These are phyloP conservation scores for Umbelopsis sp. DNA, from an alignment of 192 early-diverging fungal species.

Conservation along the genomic window DNA sequence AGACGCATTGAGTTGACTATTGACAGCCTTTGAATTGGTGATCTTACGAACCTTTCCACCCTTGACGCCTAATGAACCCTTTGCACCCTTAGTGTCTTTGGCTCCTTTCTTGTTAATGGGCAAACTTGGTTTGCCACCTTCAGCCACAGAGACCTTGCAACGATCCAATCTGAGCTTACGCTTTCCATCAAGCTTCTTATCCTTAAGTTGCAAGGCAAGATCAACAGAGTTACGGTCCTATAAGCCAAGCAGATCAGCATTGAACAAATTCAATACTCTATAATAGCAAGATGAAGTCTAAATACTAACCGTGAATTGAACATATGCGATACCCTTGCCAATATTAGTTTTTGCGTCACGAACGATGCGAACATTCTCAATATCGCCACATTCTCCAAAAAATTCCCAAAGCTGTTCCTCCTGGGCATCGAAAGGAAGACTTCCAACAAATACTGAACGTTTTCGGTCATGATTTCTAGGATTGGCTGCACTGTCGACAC, in stretches of 20 bases:
- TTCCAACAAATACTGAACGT: slow-evolving; percentile 76
- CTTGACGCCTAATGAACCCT: slow-evolving; percentile 38
- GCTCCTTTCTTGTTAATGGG: slow-evolving; percentile 2
- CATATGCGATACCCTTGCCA: slow-evolving; percentile 94
- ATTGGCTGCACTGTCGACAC: slow-evolving; percentile 71
- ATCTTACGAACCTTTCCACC: slow-evolving; percentile 35
- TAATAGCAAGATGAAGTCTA: neutral
- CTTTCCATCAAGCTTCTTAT: slow-evolving; percentile 64
- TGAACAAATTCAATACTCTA: neutral
- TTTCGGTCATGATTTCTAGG: slow-evolving; percentile 67
- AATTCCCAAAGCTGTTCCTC: slow-evolving; percentile 74
- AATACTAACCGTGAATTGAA: slow-evolving; percentile 67
- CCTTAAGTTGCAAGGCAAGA: slow-evolving; percentile 78
- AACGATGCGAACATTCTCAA: slow-evolving; percentile 83
- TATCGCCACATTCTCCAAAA: slow-evolving; percentile 67
- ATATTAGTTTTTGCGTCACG: slow-evolving; percentile 83
- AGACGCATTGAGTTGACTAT: slow-evolving; percentile 12
- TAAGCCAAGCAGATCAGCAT: neutral
- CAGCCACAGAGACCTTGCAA: slow-evolving; percentile 34
- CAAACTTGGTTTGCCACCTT: slow-evolving; percentile 26
- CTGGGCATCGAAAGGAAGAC: slow-evolving; percentile 69
- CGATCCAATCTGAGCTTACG: slow-evolving; percentile 62
- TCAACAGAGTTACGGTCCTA: slow-evolving; percentile 71
- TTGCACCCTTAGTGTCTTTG: slow-evolving; percentile 11
- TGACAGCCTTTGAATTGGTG: slow-evolving; percentile 24